Percentiles rank a stretch among this genome's conserved stretches.
Conservation (phyloP, 345 rosid genomes). For the Camelina hispida region DNA sequence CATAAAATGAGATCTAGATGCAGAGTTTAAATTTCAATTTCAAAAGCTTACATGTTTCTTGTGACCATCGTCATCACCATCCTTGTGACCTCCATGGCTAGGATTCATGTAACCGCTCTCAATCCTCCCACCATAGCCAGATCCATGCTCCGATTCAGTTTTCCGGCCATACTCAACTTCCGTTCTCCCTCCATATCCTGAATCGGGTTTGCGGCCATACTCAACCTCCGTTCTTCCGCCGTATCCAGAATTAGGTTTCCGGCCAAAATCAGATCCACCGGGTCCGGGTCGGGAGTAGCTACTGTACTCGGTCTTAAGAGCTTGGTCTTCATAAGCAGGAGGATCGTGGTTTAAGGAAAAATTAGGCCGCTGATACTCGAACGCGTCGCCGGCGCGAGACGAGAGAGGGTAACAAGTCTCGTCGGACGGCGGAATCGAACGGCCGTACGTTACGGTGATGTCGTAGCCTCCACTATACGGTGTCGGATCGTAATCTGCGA, state of each 20-base stretch:
- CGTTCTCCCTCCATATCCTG: constrained; percentile 44
- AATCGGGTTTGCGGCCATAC: constrained; percentile 41
- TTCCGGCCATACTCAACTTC: constrained; percentile 49
- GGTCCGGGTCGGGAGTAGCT: constrained; percentile 70
- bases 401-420: constrained; percentile 70
- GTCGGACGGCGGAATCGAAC: constrained; percentile 64
- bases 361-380: constrained; percentile 77
- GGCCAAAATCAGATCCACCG: constrained; percentile 40
- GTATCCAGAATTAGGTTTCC: constrained; percentile 33
- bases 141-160: constrained; percentile 46
- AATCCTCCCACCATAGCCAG: constrained; percentile 47
- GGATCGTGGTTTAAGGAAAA: constrained; percentile 60
- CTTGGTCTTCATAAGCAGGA: constrained; percentile 67
- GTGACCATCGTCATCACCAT: constrained; percentile 53
- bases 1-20: neutral
- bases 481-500: constrained; percentile 79
- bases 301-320: constrained; percentile 68
- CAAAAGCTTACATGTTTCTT: constrained; percentile 69
- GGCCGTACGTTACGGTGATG: constrained; percentile 69
- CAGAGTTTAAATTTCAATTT: neutral
- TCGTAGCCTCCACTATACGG: constrained; percentile 94
- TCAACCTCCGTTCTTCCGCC: constrained; percentile 46
- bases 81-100: constrained; percentile 47
- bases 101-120: constrained; percentile 44
- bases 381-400: constrained; percentile 53